Base-by-base conservation (phyloP, 2,329 filamentous ascomycete genomes). In the Epicoccum sorghinum region DNA sequence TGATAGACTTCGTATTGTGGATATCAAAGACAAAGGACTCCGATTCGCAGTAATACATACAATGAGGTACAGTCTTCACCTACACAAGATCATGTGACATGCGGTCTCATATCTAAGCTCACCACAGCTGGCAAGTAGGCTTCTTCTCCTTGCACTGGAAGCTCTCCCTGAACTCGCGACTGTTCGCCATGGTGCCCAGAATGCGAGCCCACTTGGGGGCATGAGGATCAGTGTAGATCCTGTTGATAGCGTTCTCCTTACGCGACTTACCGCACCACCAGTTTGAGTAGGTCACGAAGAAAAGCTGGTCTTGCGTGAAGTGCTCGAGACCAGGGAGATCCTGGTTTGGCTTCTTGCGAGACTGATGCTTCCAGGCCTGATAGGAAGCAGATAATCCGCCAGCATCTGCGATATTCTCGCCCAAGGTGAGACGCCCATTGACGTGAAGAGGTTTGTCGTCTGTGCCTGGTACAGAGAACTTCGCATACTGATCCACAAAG, bases 391-490 rank as follows among this genome's bases (percentile, higher is more conserved):
- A 79, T 0, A 90, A 68, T 12, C 88, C 88, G 13, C 87, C 87
- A 0, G 87, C 85, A 69, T 90, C 88, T 1, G 87, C 87, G 65
- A 90, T 87, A 66, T 90, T 90, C 74, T 90, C 88, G 18, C 83
- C 85, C 2, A 89, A 75, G 0, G 87, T 90, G 12, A 85, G 76
- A 23, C 76, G 77, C 8, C 87, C 88, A 54, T 88, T 86, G 50
- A 89, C 82, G 56, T 86, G 82, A 0, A 88, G 75, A 4, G 80
- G 77, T 57, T 84, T 81, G 1, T 78, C 83, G 33, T 86, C 79
- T 9, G 83, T 78, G 0, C 82, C 83, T 0, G 78, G 76, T 10
- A 89, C 79, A 0, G 82, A 84, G 66, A 83, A 88, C 30, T 86
- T 81, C 52, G 75, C 73, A 67, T 88, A 90, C 72, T 90, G 86